Evolutionary conservation across 352 stramenopile genomes (phyloP).

Genomic region (Thalassiosira livingstoniorum): DNA sequence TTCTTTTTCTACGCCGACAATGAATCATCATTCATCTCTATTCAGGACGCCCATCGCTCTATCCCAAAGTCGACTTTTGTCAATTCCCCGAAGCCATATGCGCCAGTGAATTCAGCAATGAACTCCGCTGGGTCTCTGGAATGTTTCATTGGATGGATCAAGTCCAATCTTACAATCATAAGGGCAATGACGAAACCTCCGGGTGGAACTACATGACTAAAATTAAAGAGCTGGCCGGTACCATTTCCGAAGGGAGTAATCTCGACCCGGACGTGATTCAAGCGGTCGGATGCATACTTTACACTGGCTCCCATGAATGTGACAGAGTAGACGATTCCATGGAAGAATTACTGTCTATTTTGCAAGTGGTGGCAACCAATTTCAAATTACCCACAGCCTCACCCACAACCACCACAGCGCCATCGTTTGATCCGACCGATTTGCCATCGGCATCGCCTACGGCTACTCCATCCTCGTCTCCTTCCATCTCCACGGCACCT

Average conservation of each 20-base stretch:
- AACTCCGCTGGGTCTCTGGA: constrained; percentile 38
- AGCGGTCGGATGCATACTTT: constrained; percentile 45
- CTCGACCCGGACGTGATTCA: constrained; percentile 9
- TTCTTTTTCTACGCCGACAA: no score
- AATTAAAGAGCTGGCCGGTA: constrained; percentile 10
- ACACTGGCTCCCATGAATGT: constrained; percentile 33
- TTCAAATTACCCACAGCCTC: constrained; percentile 21
- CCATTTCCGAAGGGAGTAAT: constrained; percentile 1
- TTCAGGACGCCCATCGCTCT: constrained; percentile 8
- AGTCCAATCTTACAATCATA: constrained; percentile 36
- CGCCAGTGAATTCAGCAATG: constrained; percentile 29
- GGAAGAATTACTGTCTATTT: constrained; percentile 8
- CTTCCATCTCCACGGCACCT: constrained; percentile 21
- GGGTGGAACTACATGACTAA: constrained; percentile 42
- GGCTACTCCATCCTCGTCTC: constrained; percentile 12
- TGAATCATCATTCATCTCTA: no score
- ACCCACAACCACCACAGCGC: constrained; percentile 18
- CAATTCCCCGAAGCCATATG: constrained; percentile 27
- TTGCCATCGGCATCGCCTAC: constrained; percentile 4
- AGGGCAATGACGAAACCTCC: no score
- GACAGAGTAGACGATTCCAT: constrained; percentile 9
- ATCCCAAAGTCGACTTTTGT: constrained; percentile 24
- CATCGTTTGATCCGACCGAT: constrained; percentile 20
- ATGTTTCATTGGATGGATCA: constrained; percentile 48
- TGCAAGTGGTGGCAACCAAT: constrained; percentile 9